Conservation (phyloP, 768 basidiomycete genomes). For the Russula lepida region DNA sequence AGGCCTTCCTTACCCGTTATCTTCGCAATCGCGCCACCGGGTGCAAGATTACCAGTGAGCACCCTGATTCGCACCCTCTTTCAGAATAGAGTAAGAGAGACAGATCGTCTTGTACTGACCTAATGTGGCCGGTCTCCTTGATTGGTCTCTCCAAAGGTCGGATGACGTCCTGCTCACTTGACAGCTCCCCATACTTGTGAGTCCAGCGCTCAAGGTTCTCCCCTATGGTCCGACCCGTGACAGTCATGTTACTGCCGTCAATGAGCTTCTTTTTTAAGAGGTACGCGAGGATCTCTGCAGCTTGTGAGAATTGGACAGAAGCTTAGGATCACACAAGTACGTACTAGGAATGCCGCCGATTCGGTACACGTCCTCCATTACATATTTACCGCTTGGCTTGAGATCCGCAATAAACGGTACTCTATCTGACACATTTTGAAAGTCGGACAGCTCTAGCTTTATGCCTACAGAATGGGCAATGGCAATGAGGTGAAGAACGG, state of each 20-base stretch:
- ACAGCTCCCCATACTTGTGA: slow-evolving; percentile 68
- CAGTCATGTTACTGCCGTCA: slow-evolving; percentile 84
- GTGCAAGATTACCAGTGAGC: slow-evolving; percentile 85
- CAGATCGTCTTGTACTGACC: slow-evolving; percentile 38
- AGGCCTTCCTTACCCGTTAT: slow-evolving; percentile 95
- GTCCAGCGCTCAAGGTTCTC: slow-evolving; percentile 92
- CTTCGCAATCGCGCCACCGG: slow-evolving; percentile 93
- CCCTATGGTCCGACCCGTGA: slow-evolving; percentile 82
- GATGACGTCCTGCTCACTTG: slow-evolving; percentile 74
- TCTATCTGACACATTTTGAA: slow-evolving; percentile 88
- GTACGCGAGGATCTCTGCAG: slow-evolving; percentile 72
- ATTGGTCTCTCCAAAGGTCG: slow-evolving; percentile 82
- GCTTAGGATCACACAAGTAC: slow-evolving; percentile 25
- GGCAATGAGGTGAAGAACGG: slow-evolving; percentile 93
- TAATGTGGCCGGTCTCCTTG: slow-evolving; percentile 82
- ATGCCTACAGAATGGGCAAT: slow-evolving; percentile 95
- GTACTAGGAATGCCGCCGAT: slow-evolving; percentile 93
- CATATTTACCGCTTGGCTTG: slow-evolving; percentile 96
- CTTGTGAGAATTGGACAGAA: background rate
- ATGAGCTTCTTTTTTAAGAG: slow-evolving; percentile 81
- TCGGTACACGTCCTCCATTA: slow-evolving; percentile 96
- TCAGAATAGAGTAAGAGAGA: background rate
- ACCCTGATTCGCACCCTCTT: slow-evolving; percentile 44
- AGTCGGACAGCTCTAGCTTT: slow-evolving; percentile 80
- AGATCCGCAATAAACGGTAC: slow-evolving; percentile 93